Evolutionary conservation across 805 yeast species (phyloP), one percentile per base, ranked within the genome.

Genomic region (Lipomyces japonicus): DNA sequence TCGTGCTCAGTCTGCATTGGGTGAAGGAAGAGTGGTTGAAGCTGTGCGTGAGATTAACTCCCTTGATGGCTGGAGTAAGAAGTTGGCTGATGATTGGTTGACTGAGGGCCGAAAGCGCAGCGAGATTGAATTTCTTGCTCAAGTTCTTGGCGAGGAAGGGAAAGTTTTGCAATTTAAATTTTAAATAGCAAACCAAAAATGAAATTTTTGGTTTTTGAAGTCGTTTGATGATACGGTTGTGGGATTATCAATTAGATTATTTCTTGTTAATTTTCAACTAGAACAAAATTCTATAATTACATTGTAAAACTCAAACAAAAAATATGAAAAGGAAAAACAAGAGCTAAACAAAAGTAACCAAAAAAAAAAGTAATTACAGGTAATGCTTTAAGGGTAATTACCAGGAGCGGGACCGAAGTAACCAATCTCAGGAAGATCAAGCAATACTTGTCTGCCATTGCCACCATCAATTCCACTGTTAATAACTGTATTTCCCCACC

Each of bases 11-110:
- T 75, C 82, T 49, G 80, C 85, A 59, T 74, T 91, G 64, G 72
- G 78, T 40, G 79, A 84, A 62, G 89, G 91, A 50, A 81, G 85
- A 55, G 76, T 93, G 61, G 88, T 84, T 65, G 77, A 77, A 53
- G 98, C 98, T 14, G 95, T 93, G 24, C 95, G 90, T 65, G 96
- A 90, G 69, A 93, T 84, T 47, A 83, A 95, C 56, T 77, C 80
- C 58, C 76, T 93, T 69, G 85, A 86, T 69, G 97, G 97, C 36
- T 87, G 96, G 96, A 79, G 93, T 32, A 82, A 95, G 76, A 79
- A 79, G 65, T 76, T 93, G 61, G 93, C 97, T 34, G 80, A 81
- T 61, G 96, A 88, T 66, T 93, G 97, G 97, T 79, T 93, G 30
- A 72, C 73, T 26, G 95, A 88, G 67, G 88, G 93, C 42, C 82